Evolutionary conservation across 257 asterid genomes (phyloP).

Genomic region (Solanum ossicruentum): DNA sequence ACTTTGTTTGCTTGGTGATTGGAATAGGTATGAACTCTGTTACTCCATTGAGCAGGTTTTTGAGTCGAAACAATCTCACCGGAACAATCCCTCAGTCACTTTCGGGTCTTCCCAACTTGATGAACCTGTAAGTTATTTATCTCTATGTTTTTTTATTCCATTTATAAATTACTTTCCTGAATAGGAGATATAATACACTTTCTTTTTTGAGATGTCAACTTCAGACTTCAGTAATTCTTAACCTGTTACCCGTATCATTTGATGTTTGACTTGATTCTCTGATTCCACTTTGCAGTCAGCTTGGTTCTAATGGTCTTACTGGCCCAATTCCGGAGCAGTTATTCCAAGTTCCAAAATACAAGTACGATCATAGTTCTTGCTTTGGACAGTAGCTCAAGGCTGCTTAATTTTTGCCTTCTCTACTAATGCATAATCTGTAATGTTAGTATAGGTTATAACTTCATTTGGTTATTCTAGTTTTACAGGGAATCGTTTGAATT

Average conservation of each 20-base stretch:
- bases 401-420: not conserved
- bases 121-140: conserved; percentile 43
- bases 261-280: not conserved
- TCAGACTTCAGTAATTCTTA: not conserved
- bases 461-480: conserved; percentile 41
- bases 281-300: conserved; percentile 51
- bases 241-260: not conserved
- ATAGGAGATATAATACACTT: not conserved
- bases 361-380: conserved; percentile 25
- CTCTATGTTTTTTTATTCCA: not conserved
- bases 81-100: conserved; percentile 76
- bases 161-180: not conserved
- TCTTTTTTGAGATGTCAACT: not conserved
- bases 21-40: not conserved
- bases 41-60: conserved; percentile 33
- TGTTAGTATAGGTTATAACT: not conserved
- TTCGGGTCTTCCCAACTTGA: conserved; percentile 38
- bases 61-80: conserved; percentile 61
- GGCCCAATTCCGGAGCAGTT: conserved; percentile 65
- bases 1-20: not conserved
- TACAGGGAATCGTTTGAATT: conserved; percentile 69
- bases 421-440: not conserved
- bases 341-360: conserved; percentile 59
- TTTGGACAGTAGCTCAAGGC: not conserved
- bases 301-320: conserved; percentile 58